Evolutionary conservation across 176 grass and related monocot species (phyloP).

Genomic region (Eleusine coracana): DNA sequence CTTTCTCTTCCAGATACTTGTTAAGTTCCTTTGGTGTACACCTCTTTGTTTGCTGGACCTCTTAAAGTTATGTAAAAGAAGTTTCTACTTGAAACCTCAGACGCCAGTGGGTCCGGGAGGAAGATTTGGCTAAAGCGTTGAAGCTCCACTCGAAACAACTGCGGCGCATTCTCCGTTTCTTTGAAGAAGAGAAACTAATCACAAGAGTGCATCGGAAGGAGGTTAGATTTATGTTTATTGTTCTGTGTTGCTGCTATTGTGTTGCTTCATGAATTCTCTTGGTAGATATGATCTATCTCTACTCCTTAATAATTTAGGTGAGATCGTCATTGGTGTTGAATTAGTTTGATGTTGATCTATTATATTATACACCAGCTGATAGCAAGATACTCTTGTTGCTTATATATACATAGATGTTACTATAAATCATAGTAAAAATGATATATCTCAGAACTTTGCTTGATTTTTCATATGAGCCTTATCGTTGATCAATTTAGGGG

Average conservation of each 20-base stretch:
- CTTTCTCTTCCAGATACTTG: too few species aligned
- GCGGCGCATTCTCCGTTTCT: conserved; percentile 80
- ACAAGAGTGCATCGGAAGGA: conserved; percentile 95
- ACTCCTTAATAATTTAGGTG: too few species aligned
- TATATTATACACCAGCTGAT: not conserved
- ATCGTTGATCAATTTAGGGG: not conserved
- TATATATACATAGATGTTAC: conserved; percentile 13
- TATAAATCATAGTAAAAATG: conserved; percentile 2
- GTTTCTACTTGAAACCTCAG: conserved; percentile 44
- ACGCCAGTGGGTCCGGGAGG: conserved; percentile 88
- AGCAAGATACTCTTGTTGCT: not conserved
- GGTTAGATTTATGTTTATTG: conserved; percentile 46
- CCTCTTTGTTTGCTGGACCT: conserved; percentile 28
- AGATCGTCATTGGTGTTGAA: too few species aligned
- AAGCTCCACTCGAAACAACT: conserved; percentile 91
- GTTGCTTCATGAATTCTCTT: not conserved
- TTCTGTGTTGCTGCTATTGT: conserved; percentile 16
- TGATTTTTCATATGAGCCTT: not conserved
- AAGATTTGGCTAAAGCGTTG: conserved; percentile 90
- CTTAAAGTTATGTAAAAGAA: not conserved
- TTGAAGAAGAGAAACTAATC: conserved; percentile 95
- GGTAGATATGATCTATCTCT: conserved; percentile 5
- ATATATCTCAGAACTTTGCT: conserved; percentile 1
- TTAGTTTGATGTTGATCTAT: too few species aligned
- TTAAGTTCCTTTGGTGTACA: not conserved